A percentile compares a stretch with the other conserved stretches of the same genome.
Conservation (phyloP, 2,329 filamentous ascomycete genomes). For the Calycina herbarum region DNA sequence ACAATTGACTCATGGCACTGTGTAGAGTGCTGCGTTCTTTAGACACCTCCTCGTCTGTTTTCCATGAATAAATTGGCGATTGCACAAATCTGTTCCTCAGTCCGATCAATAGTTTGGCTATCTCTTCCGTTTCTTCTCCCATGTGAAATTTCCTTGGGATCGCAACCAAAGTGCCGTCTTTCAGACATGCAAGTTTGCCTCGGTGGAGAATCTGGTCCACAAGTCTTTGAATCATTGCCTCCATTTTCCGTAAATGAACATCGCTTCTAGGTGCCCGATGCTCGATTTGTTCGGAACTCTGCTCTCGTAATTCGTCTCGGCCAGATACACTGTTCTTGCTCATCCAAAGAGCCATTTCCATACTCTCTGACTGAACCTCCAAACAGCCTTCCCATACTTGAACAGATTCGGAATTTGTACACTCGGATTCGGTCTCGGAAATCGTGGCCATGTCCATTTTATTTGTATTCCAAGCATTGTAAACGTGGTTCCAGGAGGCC, state of each 20-base stretch:
- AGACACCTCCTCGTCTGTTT: conserved; percentile 15
- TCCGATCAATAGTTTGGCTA: conserved; percentile 22
- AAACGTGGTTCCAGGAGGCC: neutral
- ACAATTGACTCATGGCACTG: conserved; percentile 26
- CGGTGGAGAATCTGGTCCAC: conserved; percentile 26
- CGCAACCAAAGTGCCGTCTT: neutral
- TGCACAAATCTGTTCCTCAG: conserved; percentile 21
- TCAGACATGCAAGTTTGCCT: conserved; percentile 16
- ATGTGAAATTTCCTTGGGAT: neutral
- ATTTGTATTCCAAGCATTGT: neutral
- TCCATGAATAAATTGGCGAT: conserved; percentile 29
- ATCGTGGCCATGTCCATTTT: neutral
- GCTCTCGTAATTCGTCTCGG: conserved; percentile 15
- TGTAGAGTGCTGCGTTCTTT: conserved; percentile 29
- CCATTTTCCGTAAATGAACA: conserved; percentile 28
- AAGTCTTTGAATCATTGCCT: conserved; percentile 27
- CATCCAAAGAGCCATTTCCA: neutral
- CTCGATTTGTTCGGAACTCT: conserved; percentile 9
- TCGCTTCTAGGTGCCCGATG: conserved; percentile 26
- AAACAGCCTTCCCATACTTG: neutral
- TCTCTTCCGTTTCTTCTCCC: conserved; percentile 20
- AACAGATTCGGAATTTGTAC: neutral
- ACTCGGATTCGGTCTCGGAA: neutral
- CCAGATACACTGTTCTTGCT: conserved; percentile 14
- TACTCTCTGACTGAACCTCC: neutral